Evolutionary conservation across 768 basidiomycete species (phyloP), one percentile per base, ranked within the genome.

Genomic region (Suillus discolor): DNA sequence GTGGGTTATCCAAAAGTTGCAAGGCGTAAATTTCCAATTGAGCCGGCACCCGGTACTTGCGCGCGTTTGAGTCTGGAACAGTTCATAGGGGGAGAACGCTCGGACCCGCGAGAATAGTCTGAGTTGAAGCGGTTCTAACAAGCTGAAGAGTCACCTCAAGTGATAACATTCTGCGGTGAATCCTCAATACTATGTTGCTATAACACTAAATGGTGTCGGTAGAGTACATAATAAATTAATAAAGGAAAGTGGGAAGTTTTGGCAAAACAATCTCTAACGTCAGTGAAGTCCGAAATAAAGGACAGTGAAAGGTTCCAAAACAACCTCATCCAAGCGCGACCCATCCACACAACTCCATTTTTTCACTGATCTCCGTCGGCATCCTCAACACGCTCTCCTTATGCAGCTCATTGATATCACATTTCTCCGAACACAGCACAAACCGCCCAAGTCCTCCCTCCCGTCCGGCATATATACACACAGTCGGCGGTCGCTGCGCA

Each of bases 351-450:
- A 60, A 13, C 57, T 60, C 57, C 57, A 60, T 60, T 12, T 60
- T 60, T 18, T 60, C 25, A 20, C 57, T 60, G 23, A 60, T 60
- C 57, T 60, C 57, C 57, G 57, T 60, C 34, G 71, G 71, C 71
- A 71, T 69, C 47, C 71, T 66, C 28, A 71, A 15, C 20, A 72
- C 71, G 2, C 47, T 65, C 65, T 72, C 71, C 55, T 72, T 72
- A 25, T 70, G 71, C 15, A 72, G 39, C 44, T 72, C 71, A 12
- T 62, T 66, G 16, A 39, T 38, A 1, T 2, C 12, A 31, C 71
- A 72, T 13, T 23, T 70, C 63, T 72, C 71, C 47, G 71, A 72
- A 57, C 71, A 72, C 44, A 72, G 42, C 41, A 72, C 71, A 55
- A 72, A 72, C 54, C 71, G 42, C 34, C 71, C 71, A 9, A 72